Conservation (phyloP, 208 protist species). For the Vickermania spadyakhi region DNA sequence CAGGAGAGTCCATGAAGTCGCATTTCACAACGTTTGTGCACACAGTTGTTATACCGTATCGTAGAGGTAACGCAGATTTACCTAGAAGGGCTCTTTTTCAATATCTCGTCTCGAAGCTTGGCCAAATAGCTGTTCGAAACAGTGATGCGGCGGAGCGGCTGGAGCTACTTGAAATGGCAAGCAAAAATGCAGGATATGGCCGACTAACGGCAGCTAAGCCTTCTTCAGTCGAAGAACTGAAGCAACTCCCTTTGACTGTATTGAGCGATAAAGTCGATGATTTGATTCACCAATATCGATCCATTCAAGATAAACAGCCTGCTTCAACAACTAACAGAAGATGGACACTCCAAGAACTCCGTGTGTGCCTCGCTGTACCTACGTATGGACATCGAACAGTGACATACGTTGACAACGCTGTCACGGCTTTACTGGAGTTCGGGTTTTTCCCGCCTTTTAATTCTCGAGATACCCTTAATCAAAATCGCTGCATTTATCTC, state of each 20-base stretch:
- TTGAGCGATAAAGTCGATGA: constrained; percentile 62
- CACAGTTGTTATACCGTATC: constrained; percentile 78
- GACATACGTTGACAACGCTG: constrained; percentile 52
- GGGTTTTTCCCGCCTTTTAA: constrained; percentile 52
- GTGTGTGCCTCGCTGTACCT: constrained; percentile 63
- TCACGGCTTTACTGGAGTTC: constrained; percentile 40
- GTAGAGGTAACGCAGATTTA: constrained; percentile 67
- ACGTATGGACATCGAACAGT: constrained; percentile 31
- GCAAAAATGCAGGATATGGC: constrained; percentile 69
- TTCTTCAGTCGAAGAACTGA: constrained; percentile 55
- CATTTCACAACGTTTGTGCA: constrained; percentile 78
- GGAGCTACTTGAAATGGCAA: constrained; percentile 68
- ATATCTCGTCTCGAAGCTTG: constrained; percentile 58
- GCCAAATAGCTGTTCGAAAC: constrained; percentile 65
- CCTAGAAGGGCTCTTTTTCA: constrained; percentile 72
- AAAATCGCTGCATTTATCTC: constrained; percentile 78
- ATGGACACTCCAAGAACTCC: constrained; percentile 77
- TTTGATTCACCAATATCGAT: constrained; percentile 58
- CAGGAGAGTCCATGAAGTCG: constrained; percentile 80
- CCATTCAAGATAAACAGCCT: constrained; percentile 35
- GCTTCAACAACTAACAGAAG: constrained; percentile 62
- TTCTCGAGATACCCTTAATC: constrained; percentile 39
- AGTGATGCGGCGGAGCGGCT: constrained; percentile 53
- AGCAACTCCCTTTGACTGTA: constrained; percentile 35
- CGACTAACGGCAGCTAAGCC: constrained; percentile 44